Base-by-base conservation (phyloP, 1,139 yeast species). In the Spathaspora sp. region DNA sequence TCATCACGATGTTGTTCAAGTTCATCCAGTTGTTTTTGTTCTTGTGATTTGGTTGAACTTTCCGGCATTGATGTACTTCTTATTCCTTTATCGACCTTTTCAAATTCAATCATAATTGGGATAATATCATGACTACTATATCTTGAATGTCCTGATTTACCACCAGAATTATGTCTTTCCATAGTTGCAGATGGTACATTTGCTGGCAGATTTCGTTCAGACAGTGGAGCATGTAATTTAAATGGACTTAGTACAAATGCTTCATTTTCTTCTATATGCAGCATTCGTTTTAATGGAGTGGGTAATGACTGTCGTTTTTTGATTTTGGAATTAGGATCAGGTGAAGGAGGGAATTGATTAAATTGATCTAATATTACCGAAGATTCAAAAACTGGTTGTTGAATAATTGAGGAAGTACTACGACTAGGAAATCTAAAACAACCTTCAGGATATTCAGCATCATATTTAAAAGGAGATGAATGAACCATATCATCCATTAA, bases 21-120 rank as follows among this genome's bases (percentile, higher is more conserved):
- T 15, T 31, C 36, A 15, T 8, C 25, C 8, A 3, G n/a, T 18
- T 34, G 20, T 45, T 45, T 13, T 13, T 18, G 18, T 42, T n/a
- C 18, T 45, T 16, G 39, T 42, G 43, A 17, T 11, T 23, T 42
- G 42, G 45, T 46, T 4, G 56, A 54, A 42, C 56, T 58, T 42
- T 61, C 69, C 1, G 74, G 74, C 5, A 64, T 67, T 0, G 74
- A 68, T 0, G 67, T 53, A 41, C 67, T 60, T 44, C 74, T 53
- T 18, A 31, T 6, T 31, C 36, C 36, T 31, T 56, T 51, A 15
- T 53, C 61, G 11, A 44, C 38, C 24, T 46, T 38, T 53, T 74
- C 79, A 56, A 74, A 74, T 52, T 74, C 80, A 10, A 74, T 79
- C 51, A 65, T 68, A 13, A 74, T 72, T 1, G 78, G 78, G 15